phyloP scores from a whole-genome alignment of 768 basidiomycete species.

The Russula sp. region DNA sequence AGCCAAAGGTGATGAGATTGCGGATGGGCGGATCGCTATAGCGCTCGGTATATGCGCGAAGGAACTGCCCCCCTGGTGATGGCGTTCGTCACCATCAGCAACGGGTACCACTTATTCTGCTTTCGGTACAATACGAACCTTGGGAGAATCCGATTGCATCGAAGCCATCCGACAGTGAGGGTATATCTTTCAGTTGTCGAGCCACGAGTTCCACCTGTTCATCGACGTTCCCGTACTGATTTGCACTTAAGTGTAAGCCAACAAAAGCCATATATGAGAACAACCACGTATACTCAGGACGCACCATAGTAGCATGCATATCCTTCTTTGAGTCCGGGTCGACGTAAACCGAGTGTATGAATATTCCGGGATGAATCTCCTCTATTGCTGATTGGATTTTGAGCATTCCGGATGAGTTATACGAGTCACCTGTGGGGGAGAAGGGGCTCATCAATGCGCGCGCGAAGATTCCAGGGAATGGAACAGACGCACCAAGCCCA shows the following conservation, averaged over 20 bases:
- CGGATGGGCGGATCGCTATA: constrained; percentile 70
- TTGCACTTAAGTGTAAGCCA: neutral
- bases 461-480: no score
- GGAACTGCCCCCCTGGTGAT: constrained; percentile 69
- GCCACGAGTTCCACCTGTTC: constrained; percentile 65
- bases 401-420: constrained; percentile 69
- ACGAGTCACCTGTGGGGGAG: constrained; percentile 60
- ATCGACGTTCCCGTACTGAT: constrained; percentile 75
- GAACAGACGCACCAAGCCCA: constrained; percentile 49
- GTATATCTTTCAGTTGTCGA: constrained; percentile 58
- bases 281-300: constrained; percentile 35
- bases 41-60: constrained; percentile 78
- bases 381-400: constrained; percentile 59
- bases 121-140: constrained; percentile 41
- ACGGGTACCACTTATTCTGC: neutral
- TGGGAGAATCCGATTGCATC: constrained; percentile 89
- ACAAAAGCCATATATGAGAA: neutral
- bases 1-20: constrained; percentile 85
- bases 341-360: constrained; percentile 71
- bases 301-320: constrained; percentile 66
- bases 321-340: constrained; percentile 61
- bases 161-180: constrained; percentile 67
- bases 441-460: neutral
- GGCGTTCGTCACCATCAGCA: neutral
- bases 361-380: constrained; percentile 68